Evolutionary conservation across 306 rosid species (phyloP).

Genomic region (Castanea crenata): DNA sequence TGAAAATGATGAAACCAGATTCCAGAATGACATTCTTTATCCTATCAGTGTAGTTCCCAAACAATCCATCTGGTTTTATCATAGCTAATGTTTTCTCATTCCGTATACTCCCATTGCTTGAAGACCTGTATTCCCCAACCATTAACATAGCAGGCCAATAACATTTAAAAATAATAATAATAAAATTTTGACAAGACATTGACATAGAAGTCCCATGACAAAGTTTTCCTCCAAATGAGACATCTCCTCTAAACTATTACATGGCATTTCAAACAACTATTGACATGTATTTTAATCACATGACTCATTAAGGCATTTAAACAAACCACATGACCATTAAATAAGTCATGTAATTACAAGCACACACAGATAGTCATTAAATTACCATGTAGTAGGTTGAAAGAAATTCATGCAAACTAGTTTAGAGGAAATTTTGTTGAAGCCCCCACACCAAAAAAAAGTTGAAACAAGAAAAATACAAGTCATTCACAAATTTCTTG

Average conservation of each 20-base stretch:
- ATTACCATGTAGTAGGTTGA: too few species aligned
- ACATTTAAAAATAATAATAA: not conserved
- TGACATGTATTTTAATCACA: too few species aligned
- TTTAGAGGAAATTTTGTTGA: too few species aligned
- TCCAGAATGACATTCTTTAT: conserved; percentile 56
- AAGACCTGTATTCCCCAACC: conserved; percentile 40
- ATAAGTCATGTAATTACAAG: too few species aligned
- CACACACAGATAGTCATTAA: too few species aligned
- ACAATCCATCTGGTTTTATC: conserved; percentile 84
- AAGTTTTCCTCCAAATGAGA: too few species aligned
- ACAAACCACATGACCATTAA: too few species aligned
- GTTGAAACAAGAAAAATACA: not conserved
- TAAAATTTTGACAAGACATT: too few species aligned
- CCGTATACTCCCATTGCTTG: conserved; percentile 26
- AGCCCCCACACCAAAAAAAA: not conserved
- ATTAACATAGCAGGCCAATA: not conserved
- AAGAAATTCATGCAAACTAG: too few species aligned
- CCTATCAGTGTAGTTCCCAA: conserved; percentile 53
- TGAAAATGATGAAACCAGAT: conserved; percentile 54
- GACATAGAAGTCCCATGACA: not conserved
- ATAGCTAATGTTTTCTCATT: conserved; percentile 66
- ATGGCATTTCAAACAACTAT: too few species aligned
- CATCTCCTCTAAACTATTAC: too few species aligned
- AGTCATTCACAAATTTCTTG: not conserved
- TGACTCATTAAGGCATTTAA: too few species aligned